A percentile compares a stretch with the other conserved stretches of the same genome.
These are phyloP conservation scores for Silene latifolia DNA, from an alignment of 148 eudicot species.

Conservation along the genomic window DNA sequence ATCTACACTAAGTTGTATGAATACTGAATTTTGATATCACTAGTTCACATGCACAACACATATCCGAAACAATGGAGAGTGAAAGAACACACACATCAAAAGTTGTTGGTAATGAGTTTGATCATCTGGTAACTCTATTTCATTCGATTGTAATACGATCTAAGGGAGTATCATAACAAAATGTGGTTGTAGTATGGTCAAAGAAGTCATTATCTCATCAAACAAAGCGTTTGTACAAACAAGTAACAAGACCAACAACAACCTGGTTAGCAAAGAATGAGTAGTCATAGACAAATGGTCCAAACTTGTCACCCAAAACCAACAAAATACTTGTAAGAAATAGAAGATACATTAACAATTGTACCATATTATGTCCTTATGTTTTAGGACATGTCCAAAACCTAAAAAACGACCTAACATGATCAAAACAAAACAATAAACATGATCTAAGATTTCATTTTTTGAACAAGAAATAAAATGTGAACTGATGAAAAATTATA, in stretches of 20 bases:
- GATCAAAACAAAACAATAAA: constrained; percentile 12
- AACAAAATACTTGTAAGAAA: background rate
- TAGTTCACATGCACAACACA: too few species aligned
- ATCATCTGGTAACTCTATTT: too few species aligned
- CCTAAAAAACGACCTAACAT: constrained; percentile 18
- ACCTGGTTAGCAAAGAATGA: background rate
- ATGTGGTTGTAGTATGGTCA: background rate
- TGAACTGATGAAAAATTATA: background rate
- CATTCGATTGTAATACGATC: too few species aligned
- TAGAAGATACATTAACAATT: background rate
- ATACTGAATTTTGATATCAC: too few species aligned
- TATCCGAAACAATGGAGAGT: too few species aligned
- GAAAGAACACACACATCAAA: too few species aligned
- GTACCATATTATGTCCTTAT: background rate
- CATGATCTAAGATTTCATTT: background rate
- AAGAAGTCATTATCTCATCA: background rate
- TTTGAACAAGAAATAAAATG: background rate
- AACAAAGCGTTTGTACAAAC: background rate
- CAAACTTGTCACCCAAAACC: background rate
- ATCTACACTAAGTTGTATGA: too few species aligned
- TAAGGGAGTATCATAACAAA: too few species aligned
- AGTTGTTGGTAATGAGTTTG: too few species aligned
- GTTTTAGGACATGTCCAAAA: background rate
- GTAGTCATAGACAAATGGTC: background rate
- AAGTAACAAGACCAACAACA: background rate